Percentiles rank a stretch among this genome's conserved stretches.
These are phyloP conservation scores for Boletellus dicymbophilus DNA, from an alignment of 1,284 basidiomycete species.

Conservation along the genomic window DNA sequence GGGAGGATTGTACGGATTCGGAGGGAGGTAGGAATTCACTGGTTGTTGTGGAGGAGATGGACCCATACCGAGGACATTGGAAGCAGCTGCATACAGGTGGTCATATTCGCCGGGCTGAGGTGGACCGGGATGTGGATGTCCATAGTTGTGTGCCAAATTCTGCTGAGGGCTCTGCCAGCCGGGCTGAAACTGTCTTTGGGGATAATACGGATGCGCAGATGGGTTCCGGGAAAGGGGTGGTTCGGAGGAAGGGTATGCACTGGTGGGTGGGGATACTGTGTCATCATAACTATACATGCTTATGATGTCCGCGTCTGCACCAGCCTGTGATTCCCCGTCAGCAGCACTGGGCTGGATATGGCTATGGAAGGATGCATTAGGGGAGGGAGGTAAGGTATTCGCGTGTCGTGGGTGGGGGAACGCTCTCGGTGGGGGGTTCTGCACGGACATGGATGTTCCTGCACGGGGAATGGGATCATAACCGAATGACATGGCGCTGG, in stretches of 20 bases:
- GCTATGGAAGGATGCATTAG: conserved; percentile 16
- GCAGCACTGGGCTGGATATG: neutral
- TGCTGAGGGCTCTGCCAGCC: conserved; percentile 39
- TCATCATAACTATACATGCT: conserved; percentile 41
- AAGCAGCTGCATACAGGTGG: conserved; percentile 70
- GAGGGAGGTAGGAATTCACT: conserved; percentile 24
- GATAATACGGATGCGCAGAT: conserved; percentile 25
- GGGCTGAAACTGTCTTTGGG: conserved; percentile 25
- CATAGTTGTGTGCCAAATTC: conserved; percentile 30
- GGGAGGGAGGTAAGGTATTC: conserved; percentile 26
- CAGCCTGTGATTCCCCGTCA: conserved; percentile 15
- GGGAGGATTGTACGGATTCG: conserved; percentile 23
- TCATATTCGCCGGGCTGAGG: conserved; percentile 48
- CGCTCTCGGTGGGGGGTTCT: conserved; percentile 19
- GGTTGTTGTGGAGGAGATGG: conserved; percentile 50
- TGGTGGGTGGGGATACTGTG: conserved; percentile 20
- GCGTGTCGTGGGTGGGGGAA: conserved; percentile 23
- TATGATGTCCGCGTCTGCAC: conserved; percentile 24
- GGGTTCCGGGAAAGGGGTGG: conserved; percentile 20
- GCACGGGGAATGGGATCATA: conserved; percentile 33
- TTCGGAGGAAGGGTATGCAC: conserved; percentile 27
- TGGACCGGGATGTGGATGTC: conserved; percentile 22
- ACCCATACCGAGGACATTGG: conserved; percentile 78
- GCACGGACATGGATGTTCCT: conserved; percentile 36
- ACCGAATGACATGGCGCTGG: conserved; percentile 18